Conservation (phyloP, 2,329 filamentous ascomycete genomes). For the Fusarium sp. region DNA sequence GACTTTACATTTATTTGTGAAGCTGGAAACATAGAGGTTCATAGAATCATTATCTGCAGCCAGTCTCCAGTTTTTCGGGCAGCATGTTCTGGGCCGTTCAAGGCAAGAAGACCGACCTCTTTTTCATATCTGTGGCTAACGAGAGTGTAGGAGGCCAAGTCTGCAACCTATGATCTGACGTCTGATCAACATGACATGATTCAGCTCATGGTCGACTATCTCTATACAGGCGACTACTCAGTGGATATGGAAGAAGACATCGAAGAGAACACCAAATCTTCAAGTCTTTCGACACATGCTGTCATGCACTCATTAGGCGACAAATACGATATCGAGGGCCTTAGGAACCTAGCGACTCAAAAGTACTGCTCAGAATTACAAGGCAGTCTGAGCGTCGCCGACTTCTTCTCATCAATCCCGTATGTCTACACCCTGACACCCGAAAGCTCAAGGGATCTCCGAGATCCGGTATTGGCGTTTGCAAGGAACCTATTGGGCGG, state of each 20-base stretch:
- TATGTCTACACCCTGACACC: conserved; percentile 7
- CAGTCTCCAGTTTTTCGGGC: conserved; percentile 18
- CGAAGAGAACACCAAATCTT: neutral
- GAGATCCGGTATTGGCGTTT: neutral
- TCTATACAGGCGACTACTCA: conserved; percentile 26
- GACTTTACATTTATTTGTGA: conserved; percentile 4
- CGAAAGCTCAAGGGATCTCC: neutral
- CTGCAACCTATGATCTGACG: conserved; percentile 8
- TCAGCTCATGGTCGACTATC: conserved; percentile 27
- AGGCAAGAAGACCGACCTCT: neutral
- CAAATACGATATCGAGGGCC: conserved; percentile 23
- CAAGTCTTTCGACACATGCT: neutral
- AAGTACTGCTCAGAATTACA: conserved; percentile 17
- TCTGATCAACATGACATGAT: conserved; percentile 16
- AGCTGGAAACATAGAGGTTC: neutral
- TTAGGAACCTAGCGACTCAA: neutral
- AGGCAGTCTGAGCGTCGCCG: neutral
- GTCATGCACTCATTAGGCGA: conserved; percentile 26
- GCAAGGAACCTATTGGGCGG: neutral
- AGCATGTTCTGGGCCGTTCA: conserved; percentile 13
- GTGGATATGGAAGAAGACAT: accelerated
- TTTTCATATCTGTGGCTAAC: no score
- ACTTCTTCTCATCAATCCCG: conserved; percentile 14
- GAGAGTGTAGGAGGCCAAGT: conserved; percentile 12
- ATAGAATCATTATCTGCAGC: conserved; percentile 14